Conservation (phyloP, 768 basidiomycete genomes). For the Boletellus ananas region DNA sequence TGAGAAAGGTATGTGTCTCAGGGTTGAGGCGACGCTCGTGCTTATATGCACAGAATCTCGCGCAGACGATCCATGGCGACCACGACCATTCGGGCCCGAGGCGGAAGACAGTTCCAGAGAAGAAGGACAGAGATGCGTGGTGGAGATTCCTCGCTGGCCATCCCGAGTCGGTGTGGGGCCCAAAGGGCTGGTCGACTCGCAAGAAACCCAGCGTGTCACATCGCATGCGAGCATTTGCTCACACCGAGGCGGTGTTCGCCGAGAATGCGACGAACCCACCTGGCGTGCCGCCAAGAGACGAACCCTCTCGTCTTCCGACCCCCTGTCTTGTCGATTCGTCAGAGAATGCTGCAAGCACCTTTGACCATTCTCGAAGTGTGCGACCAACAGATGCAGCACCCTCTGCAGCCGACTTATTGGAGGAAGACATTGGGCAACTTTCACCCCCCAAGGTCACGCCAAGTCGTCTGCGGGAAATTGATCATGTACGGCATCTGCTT, state of each 20-base stretch:
- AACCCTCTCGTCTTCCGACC: not conserved
- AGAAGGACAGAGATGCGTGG: constrained; percentile 71
- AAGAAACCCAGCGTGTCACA: constrained; percentile 8
- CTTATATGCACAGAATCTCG: constrained; percentile 51
- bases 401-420: not conserved
- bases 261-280: not conserved
- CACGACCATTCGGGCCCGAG: constrained; percentile 1
- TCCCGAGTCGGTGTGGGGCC: constrained; percentile 66
- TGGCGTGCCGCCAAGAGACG: constrained; percentile 1
- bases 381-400: not conserved
- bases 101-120: constrained; percentile 56
- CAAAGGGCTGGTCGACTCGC: constrained; percentile 20
- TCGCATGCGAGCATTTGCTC: constrained; percentile 38
- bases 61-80: constrained; percentile 46
- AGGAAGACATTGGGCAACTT: constrained; percentile 7
- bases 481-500: constrained; percentile 50
- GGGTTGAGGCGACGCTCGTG: not conserved
- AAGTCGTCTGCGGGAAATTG: constrained; percentile 51
- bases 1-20: constrained; percentile 46
- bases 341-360: not conserved
- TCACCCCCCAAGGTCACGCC: constrained; percentile 58
- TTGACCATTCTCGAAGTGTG: not conserved
- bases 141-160: constrained; percentile 73
- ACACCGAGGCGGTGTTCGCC: constrained; percentile 11
- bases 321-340: not conserved